phyloP scores from a whole-genome alignment of 176 grass and related monocot genomes.

The Eremochloa ophiuroides region DNA sequence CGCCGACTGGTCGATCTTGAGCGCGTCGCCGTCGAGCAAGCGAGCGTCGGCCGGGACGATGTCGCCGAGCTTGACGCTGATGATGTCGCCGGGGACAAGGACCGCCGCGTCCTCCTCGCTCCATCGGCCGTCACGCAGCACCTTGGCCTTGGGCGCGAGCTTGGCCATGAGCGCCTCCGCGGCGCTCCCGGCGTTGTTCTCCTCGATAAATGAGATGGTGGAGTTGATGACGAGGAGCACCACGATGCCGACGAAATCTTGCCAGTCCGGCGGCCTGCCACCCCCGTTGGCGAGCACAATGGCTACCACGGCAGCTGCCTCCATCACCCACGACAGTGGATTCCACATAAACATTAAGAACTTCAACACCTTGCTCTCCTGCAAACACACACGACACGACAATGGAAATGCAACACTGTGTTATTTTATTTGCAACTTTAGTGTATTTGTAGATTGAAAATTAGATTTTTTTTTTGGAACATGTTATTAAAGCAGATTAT shows the following conservation, averaged over 20 bases:
- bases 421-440: neutral
- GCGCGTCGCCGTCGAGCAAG: slow-evolving; percentile 73
- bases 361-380: slow-evolving; percentile 80
- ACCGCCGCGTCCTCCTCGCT: slow-evolving; percentile 62
- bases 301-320: slow-evolving; percentile 67
- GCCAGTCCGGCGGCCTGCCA: slow-evolving; percentile 77
- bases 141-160: slow-evolving; percentile 84
- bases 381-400: neutral
- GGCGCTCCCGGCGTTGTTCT: slow-evolving; percentile 78
- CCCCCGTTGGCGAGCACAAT: slow-evolving; percentile 63
- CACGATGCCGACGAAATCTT: slow-evolving; percentile 84
- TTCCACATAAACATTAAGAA: slow-evolving; percentile 95
- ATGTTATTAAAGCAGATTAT: neutral
- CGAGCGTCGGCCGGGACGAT: slow-evolving; percentile 75
- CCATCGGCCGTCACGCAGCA: slow-evolving; percentile 78
- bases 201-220: slow-evolving; percentile 73
- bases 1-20: slow-evolving; percentile 91
- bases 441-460: too few species aligned
- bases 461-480: too few species aligned
- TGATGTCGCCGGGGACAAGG: slow-evolving; percentile 83
- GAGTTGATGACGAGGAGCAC: slow-evolving; percentile 67
- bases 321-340: slow-evolving; percentile 99
- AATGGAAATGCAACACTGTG: neutral
- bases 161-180: slow-evolving; percentile 84
- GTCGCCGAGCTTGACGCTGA: slow-evolving; percentile 88